A percentile compares a stretch with the other conserved stretches of the same genome.
These are phyloP conservation scores for Alopecurus myosuroides DNA, from an alignment of 176 grass and related monocot species.

Conservation along the genomic window DNA sequence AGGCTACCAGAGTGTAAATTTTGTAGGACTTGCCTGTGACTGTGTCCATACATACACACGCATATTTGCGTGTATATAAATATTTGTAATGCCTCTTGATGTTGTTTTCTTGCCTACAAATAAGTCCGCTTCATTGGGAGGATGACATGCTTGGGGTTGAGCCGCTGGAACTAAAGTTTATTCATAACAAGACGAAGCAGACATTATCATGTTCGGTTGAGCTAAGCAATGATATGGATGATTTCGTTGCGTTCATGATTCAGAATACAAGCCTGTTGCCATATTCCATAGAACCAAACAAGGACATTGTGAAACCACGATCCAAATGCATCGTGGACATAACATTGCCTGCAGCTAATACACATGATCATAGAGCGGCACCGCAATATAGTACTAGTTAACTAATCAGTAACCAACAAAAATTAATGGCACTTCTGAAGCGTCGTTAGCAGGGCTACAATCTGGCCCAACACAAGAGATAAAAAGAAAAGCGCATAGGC, in stretches of 20 bases:
- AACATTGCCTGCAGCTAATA: neutral
- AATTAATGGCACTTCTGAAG: no score
- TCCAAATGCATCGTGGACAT: neutral
- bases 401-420: no score
- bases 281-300: neutral
- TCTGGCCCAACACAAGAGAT: no score
- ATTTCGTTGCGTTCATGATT: neutral
- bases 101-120: neutral
- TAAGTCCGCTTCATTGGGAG: neutral
- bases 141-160: neutral
- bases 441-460: no score
- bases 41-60: no score
- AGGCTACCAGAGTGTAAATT: no score
- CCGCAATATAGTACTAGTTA: no score
- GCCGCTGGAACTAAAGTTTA: neutral
- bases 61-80: no score
- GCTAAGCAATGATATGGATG: neutral
- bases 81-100: neutral
- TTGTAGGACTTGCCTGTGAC: no score
- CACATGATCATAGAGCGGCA: neutral
- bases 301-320: neutral
- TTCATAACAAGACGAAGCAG: neutral
- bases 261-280: neutral
- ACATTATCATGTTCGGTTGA: neutral
- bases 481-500: no score